Evolutionary conservation across 495 filamentous ascomycete genomes (phyloP).

Genomic region (Platismatia glauca): DNA sequence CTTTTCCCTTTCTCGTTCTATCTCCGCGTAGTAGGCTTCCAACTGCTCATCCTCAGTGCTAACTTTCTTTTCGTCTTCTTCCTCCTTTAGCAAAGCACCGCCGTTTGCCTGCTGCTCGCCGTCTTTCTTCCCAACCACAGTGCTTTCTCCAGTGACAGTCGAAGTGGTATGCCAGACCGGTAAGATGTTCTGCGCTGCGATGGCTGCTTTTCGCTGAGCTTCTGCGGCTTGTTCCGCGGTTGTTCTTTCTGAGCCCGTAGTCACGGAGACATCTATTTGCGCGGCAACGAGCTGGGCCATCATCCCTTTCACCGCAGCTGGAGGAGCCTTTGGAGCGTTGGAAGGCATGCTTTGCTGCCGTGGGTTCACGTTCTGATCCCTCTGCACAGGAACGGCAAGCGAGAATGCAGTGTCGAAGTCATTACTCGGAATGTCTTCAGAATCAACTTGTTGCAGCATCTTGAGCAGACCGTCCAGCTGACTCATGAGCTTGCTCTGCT

Average conservation of each 20-base stretch:
- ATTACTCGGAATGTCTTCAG: slow-evolving; percentile 71
- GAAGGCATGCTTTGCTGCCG: slow-evolving; percentile 44
- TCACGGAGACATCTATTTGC: slow-evolving; percentile 71
- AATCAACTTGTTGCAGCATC: slow-evolving; percentile 78
- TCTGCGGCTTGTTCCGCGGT: slow-evolving; percentile 69
- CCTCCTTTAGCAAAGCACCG: slow-evolving; percentile 33
- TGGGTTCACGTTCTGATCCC: slow-evolving; percentile 53
- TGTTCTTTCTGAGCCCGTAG: slow-evolving; percentile 60
- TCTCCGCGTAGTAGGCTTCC: slow-evolving; percentile 44
- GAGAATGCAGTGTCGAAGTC: slow-evolving; percentile 71
- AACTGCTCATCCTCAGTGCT: slow-evolving; percentile 42
- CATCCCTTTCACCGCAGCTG: slow-evolving; percentile 58
- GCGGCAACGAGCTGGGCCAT: slow-evolving; percentile 55
- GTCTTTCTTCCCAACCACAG: slow-evolving; percentile 26
- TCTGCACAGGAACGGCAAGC: slow-evolving; percentile 48
- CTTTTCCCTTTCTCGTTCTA: slow-evolving; percentile 41
- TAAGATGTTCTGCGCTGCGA: slow-evolving; percentile 75
- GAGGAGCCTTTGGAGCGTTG: slow-evolving; percentile 36
- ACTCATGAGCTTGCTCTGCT: slow-evolving; percentile 74
- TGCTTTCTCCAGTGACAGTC: slow-evolving; percentile 53
- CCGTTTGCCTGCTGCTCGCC: slow-evolving; percentile 27
- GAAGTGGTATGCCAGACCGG: slow-evolving; percentile 85
- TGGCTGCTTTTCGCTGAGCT: slow-evolving; percentile 58
- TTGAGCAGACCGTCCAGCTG: slow-evolving; percentile 80
- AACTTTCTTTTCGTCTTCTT: slow-evolving; percentile 46